Base-by-base conservation (phyloP, 1,284 basidiomycete genomes). In the Ceratobasidium sp. region DNA sequence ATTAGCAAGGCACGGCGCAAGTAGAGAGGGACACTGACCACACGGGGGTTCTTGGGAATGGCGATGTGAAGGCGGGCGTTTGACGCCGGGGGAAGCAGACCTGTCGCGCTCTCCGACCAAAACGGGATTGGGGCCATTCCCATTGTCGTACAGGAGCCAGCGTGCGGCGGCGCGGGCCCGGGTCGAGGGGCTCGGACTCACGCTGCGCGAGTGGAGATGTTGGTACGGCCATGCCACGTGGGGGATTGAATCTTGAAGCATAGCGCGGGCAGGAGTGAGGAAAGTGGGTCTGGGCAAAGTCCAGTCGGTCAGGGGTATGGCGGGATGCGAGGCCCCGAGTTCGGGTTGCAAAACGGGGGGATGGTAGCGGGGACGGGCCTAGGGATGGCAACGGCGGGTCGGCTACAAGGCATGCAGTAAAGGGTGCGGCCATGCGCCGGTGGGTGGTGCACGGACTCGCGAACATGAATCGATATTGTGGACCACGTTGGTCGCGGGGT, bases 81-180 rank as follows among this genome's bases (percentile, higher is more conserved):
- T 62, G 56, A 64, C 40, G 62, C 62, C 62, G 8, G 54, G 67
- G 5, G 52, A 57, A 19, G 32, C 49, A 43, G 34, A 19, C 2
- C 57, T 32, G n/a, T 54, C 70, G 43, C 8, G 51, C 29, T 37
- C 44, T 46, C 44, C 43, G 22, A 25, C 44, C 46, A 43, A 46
- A 51, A 44, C 44, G 2, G 51, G 13, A 34, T 40, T 52, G 19
- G 17, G 6, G 54, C 46, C 54, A 43, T 40, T 71, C 69, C 56
- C 61, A 75, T 34, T 65, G 9, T 75, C 73, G 40, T 75, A 75
- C 73, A 62, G 73, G 34, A 66, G 73, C 73, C 73, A 75, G n/a
- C 73, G 61, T 32, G 46, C 70, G 51, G 29, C 57, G 57, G 46
- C 61, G 7, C 61, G 52, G 17, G 73, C 37, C 49, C 73, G 61